phyloP scores from a whole-genome alignment of 176 grass and related monocot species.

The Oryza rufipogon region DNA sequence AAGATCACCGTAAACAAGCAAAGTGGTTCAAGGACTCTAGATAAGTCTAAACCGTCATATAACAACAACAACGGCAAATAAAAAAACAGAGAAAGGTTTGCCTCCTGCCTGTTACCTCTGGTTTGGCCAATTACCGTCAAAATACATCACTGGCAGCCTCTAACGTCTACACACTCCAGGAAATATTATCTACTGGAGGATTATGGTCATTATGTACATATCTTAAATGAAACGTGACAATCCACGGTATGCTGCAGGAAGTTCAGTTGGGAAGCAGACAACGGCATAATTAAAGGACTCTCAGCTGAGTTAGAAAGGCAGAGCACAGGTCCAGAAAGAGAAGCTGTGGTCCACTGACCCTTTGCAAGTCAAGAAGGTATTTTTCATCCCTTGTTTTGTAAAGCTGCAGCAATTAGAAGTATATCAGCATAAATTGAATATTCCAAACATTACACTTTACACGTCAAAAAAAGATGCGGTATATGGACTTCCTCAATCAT shows the following conservation, averaged over 20 bases:
- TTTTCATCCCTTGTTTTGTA: constrained; percentile 97
- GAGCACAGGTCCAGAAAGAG: constrained; percentile 92
- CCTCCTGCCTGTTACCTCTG: constrained; percentile 25
- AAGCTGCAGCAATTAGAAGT: constrained; percentile 50
- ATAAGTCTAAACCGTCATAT: constrained; percentile 17
- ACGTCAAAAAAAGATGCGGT: background rate
- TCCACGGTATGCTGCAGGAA: background rate
- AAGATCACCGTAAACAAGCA: constrained; percentile 17
- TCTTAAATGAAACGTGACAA: constrained; percentile 15
- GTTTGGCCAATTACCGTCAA: constrained; percentile 23
- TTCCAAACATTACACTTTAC: constrained; percentile 3
- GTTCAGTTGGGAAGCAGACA: constrained; percentile 20
- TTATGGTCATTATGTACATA: constrained; percentile 58
- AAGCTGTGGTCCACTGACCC: constrained; percentile 69
- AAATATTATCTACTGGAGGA: constrained; percentile 44
- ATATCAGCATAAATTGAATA: constrained; percentile 25
- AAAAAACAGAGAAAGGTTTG: constrained; percentile 5
- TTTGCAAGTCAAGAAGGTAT: constrained; percentile 91
- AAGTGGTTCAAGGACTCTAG: constrained; percentile 17
- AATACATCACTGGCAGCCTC: constrained; percentile 27
- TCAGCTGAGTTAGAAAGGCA: constrained; percentile 85
- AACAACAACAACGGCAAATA: background rate
- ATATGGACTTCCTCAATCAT: background rate
- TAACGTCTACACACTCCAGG: constrained; percentile 37
- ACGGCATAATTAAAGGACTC: constrained; percentile 61